phyloP scores from a whole-genome alignment of 768 basidiomycete species.

The Tulasnella sp. region DNA sequence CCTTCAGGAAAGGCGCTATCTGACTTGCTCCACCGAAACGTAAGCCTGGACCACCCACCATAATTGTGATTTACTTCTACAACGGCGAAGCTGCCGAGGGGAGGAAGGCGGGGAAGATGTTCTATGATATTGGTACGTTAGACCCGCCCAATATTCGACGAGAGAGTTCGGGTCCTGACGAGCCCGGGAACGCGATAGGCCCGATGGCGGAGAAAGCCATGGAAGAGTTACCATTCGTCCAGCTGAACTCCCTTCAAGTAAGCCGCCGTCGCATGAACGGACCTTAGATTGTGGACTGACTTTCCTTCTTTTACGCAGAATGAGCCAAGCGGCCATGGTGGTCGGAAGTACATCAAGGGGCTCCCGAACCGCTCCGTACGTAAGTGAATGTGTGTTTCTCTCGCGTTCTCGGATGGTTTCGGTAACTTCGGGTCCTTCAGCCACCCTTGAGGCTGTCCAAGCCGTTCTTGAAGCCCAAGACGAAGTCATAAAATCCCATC shows the following conservation, averaged over 20 bases:
- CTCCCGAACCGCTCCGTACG: background rate
- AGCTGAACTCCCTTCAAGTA: conserved; percentile 21
- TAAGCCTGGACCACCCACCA: background rate
- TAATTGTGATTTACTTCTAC: conserved; percentile 1
- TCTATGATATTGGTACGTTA: conserved; percentile 12
- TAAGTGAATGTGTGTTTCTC: background rate
- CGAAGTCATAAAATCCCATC: background rate
- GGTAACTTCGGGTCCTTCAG: background rate
- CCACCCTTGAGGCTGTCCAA: background rate
- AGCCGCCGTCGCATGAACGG: background rate
- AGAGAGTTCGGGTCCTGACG: background rate
- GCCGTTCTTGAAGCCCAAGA: background rate
- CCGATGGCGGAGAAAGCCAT: background rate
- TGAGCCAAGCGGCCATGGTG: background rate
- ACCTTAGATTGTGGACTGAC: background rate
- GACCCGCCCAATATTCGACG: background rate
- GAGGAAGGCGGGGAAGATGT: background rate
- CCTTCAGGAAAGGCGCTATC: background rate
- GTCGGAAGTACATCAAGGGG: background rate
- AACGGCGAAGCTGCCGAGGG: conserved; percentile 11
- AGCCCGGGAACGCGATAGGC: background rate
- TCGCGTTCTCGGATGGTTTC: background rate
- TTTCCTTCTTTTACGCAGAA: background rate
- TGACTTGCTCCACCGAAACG: background rate
- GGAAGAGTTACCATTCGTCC: conserved; percentile 5